Conservation (phyloP, 805 yeast species). For the Candida berthetii region DNA sequence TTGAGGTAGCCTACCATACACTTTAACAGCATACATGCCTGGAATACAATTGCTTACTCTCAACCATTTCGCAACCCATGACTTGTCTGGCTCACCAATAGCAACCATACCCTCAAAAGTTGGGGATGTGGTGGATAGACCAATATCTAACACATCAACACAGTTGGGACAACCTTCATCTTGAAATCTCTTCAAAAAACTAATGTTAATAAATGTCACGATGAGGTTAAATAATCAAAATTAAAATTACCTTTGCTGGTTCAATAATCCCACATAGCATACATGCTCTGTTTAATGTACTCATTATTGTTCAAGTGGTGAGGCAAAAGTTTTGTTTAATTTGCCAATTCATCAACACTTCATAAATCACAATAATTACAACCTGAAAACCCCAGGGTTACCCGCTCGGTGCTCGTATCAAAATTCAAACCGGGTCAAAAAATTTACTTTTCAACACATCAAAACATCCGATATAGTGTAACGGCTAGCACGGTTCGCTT, state of each 20-base stretch:
- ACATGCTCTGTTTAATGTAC: constrained; percentile 61
- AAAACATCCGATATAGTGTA: constrained; percentile 63
- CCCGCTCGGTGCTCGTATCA: no score
- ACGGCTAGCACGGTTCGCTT: constrained; percentile 83
- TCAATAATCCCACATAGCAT: constrained; percentile 95
- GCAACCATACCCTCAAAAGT: constrained; percentile 95
- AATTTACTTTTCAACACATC: background rate
- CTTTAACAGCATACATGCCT: constrained; percentile 91
- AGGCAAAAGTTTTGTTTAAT: no score
- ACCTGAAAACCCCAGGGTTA: no score
- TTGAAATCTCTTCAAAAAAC: constrained; percentile 47
- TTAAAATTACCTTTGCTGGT: constrained; percentile 49
- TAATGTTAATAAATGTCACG: no score
- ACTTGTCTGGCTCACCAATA: constrained; percentile 71
- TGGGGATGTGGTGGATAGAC: constrained; percentile 88
- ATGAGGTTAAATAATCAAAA: no score
- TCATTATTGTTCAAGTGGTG: background rate
- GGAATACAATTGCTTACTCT: constrained; percentile 84
- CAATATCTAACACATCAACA: constrained; percentile 81
- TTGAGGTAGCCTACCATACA: constrained; percentile 85
- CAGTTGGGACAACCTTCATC: constrained; percentile 95
- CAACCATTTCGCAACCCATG: constrained; percentile 97
- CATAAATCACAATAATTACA: no score
- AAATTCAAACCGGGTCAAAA: no score
- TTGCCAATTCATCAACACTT: no score